phyloP scores from a whole-genome alignment of 2,329 filamentous ascomycete species.

The Claviceps humidiphila region DNA sequence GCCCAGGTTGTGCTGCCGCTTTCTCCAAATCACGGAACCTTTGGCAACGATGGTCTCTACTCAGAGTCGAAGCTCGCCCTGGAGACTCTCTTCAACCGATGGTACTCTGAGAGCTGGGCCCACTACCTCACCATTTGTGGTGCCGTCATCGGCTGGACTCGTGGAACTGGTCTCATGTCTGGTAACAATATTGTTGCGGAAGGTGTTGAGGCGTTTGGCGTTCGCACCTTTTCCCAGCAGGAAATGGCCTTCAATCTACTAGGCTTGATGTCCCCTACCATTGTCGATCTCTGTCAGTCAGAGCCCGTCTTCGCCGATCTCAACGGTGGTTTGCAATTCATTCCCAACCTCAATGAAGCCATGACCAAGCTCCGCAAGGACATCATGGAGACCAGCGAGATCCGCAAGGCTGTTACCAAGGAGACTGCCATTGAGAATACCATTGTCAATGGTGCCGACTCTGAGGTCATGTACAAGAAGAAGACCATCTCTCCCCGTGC shows the following conservation, averaged over 20 bases:
- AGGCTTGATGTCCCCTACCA: constrained; percentile 84
- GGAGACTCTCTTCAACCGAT: constrained; percentile 95
- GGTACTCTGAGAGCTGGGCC: constrained; percentile 94
- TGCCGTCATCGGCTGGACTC: constrained; percentile 97
- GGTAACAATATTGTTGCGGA: constrained; percentile 97
- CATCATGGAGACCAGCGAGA: constrained; percentile 87
- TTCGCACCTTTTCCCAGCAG: constrained; percentile 96
- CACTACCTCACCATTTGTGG: constrained; percentile 97
- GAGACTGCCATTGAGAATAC: constrained; percentile 96
- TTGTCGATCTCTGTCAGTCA: constrained; percentile 89
- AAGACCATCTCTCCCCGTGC: constrained; percentile 85
- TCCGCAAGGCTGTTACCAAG: constrained; percentile 85
- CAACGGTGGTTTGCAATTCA: constrained; percentile 95
- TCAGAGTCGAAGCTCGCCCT: constrained; percentile 95
- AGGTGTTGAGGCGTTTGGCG: constrained; percentile 89
- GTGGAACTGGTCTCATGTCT: constrained; percentile 94
- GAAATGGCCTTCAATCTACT: constrained; percentile 99
- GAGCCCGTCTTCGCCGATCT: constrained; percentile 95
- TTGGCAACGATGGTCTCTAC: constrained; percentile 94
- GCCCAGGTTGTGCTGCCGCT: constrained; percentile 93
- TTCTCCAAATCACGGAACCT: constrained; percentile 96
- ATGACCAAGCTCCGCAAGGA: constrained; percentile 92
- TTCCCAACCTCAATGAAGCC: constrained; percentile 84
- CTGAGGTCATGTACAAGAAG: constrained; percentile 88
- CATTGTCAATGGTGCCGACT: constrained; percentile 87